A percentile compares a stretch with the other conserved stretches of the same genome.
Conservation (phyloP, 2,329 filamentous ascomycete species). For the Claviceps maximensis region DNA sequence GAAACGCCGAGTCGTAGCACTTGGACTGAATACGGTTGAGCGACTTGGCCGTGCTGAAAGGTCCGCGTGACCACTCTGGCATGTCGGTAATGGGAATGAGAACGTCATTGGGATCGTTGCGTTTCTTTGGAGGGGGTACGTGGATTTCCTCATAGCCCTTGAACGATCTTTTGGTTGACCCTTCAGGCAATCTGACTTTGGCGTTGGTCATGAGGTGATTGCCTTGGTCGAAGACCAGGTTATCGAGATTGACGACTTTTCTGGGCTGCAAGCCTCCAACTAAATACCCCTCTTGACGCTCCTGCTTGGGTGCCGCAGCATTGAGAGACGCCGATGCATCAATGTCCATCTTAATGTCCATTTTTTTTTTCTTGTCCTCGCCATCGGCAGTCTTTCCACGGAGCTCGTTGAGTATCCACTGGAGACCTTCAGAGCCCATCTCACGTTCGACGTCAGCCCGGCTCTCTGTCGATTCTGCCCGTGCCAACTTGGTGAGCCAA, state of each 20-base stretch:
- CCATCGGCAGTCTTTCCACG: slow-evolving; percentile 54
- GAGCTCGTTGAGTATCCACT: slow-evolving; percentile 78
- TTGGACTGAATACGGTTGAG: slow-evolving; percentile 93
- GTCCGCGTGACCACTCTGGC: slow-evolving; percentile 79
- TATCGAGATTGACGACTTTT: slow-evolving; percentile 84
- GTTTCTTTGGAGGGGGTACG: slow-evolving; percentile 83
- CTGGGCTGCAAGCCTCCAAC: slow-evolving; percentile 76
- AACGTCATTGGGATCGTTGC: slow-evolving; percentile 64
- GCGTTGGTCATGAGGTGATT: slow-evolving; percentile 99
- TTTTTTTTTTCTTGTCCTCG: slow-evolving; percentile 48
- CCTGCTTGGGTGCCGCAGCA: slow-evolving; percentile 32
- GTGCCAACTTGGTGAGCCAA: slow-evolving; percentile 82
- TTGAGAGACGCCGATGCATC: slow-evolving; percentile 54
- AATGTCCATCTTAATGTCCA: slow-evolving; percentile 93
- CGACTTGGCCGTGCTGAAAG: slow-evolving; percentile 75
- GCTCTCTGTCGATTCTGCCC: slow-evolving; percentile 66
- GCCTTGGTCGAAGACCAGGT: slow-evolving; percentile 91
- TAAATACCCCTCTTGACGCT: slow-evolving; percentile 53
- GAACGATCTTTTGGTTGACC: slow-evolving; percentile 87
- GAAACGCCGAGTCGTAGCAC: slow-evolving; percentile 82
- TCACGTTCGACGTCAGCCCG: slow-evolving; percentile 71
- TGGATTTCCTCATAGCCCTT: slow-evolving; percentile 99
- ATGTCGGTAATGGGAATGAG: slow-evolving; percentile 76
- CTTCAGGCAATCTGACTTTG: slow-evolving; percentile 84
- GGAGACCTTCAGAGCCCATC: slow-evolving; percentile 79